These are phyloP conservation scores for Mrakia hoshinonis DNA, from an alignment of 768 basidiomycete genomes.

Conservation along the genomic window DNA sequence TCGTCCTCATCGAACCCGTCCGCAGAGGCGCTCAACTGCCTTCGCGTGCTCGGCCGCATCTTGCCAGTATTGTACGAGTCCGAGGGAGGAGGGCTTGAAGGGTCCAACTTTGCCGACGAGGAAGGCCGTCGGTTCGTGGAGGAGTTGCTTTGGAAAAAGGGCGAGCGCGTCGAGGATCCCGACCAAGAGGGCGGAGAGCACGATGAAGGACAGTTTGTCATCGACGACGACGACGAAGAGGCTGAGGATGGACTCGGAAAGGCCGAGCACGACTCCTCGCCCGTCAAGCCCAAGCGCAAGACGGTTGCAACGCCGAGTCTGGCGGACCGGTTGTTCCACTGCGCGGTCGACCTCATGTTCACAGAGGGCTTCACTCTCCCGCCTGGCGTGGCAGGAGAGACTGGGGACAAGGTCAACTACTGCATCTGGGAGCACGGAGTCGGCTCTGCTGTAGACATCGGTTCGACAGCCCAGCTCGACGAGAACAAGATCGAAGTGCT, in stretches of 20 bases:
- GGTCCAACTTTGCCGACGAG: not conserved
- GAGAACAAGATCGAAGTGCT: slow-evolving; percentile 80
- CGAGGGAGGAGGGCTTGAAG: slow-evolving; percentile 28
- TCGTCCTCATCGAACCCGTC: slow-evolving; percentile 48
- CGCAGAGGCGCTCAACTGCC: slow-evolving; percentile 76
- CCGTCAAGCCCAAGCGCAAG: slow-evolving; percentile 41
- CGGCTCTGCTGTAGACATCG: slow-evolving; percentile 71
- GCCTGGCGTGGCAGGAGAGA: slow-evolving; percentile 36
- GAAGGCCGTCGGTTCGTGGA: slow-evolving; percentile 50
- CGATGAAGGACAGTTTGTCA: slow-evolving; percentile 60
- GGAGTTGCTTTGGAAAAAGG: slow-evolving; percentile 72
- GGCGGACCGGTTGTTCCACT: slow-evolving; percentile 54
- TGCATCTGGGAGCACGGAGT: slow-evolving; percentile 94
- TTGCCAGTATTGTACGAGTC: slow-evolving; percentile 70
- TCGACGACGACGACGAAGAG: slow-evolving; percentile 63
- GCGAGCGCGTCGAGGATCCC: slow-evolving; percentile 45
- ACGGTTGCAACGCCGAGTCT: slow-evolving; percentile 52
- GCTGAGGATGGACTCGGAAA: slow-evolving; percentile 21
- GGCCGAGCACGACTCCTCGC: slow-evolving; percentile 30
- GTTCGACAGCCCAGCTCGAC: slow-evolving; percentile 56
- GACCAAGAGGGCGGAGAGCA: slow-evolving; percentile 31
- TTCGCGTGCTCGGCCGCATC: slow-evolving; percentile 80
- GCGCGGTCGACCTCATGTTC: slow-evolving; percentile 67
- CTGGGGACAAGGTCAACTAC: slow-evolving; percentile 47
- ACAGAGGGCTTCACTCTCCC: slow-evolving; percentile 91